Base-by-base conservation (phyloP, 371 early-diverging fungal genomes). In the Dichotomocladium elegans region DNA sequence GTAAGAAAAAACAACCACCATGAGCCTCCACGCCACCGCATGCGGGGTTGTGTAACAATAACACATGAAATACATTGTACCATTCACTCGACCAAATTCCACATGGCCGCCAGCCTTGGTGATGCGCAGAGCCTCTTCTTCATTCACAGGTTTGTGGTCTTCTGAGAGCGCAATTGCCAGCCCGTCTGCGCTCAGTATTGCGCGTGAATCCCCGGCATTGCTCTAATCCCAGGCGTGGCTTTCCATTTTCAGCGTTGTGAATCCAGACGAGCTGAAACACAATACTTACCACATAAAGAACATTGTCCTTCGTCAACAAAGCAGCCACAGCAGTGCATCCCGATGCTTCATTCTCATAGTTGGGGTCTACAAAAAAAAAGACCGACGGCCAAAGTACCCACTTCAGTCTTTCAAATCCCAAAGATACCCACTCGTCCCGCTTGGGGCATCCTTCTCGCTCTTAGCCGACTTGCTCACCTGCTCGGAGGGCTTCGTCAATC, bases 121-220 rank as follows among this genome's bases (percentile, higher is more conserved):
- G 64, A 98, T 98, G 31, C 98, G 82, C 41, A 74, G 74, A 17
- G 79, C 68, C 71, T 98, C 98, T 35, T 71, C 86, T 74, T 44
- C 50, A 61, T 91, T 87, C 15, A 64, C 80, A 14, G 98, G 98
- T 64, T 98, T 98, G 75, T 98, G 98, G 68, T 98, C 98, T 57
- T 77, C 72, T n/a, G 94, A 93, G 52, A 98, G 70, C 7, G 89
- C 79, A 14, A 76, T 66, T 1, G 92, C 91, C 4, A 55, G 58
- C 11, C 98, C 98, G 27, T 78, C 62, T 31, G 64, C 63, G 60
- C 88, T 81, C 22, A 98, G 61, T 37, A 98, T 86, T 25, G 92
- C 90, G 27, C 98, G 85, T 35, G 95, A 95, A 74, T 98, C 98
- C 41, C 98, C 98, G 10, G 95, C 94, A 59, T 98, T 98, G 37